phyloP scores from a whole-genome alignment of 2,329 filamentous ascomycete genomes.

The Mycosphaerella sp. region DNA sequence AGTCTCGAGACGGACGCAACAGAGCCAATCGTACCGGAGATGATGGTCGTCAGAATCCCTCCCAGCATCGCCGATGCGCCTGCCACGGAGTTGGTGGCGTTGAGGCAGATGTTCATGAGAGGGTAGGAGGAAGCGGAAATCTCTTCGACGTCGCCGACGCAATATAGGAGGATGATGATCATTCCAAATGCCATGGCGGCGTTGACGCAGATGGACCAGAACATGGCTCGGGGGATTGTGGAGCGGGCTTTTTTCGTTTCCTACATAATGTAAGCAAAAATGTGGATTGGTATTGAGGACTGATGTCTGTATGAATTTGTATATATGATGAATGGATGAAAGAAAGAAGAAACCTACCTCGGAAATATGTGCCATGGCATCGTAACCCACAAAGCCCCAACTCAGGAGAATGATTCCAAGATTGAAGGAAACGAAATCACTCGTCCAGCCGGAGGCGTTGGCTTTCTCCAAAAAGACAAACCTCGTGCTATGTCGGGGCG shows the following conservation, averaged over 20 bases:
- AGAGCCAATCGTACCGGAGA: conserved; percentile 13
- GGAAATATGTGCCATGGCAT: background rate
- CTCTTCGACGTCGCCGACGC: conserved; percentile 20
- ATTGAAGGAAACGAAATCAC: conserved; percentile 25
- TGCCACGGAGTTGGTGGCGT: conserved; percentile 20
- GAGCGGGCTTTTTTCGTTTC: conserved; percentile 21
- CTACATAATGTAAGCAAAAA: conserved; percentile 22
- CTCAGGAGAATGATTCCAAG: conserved; percentile 21
- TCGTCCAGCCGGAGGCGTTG: conserved; percentile 23
- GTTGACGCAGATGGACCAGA: conserved; percentile 23
- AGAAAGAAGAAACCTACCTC: no score
- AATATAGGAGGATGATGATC: conserved; percentile 22
- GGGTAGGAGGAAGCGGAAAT: conserved; percentile 19
- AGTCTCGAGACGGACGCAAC: conserved; percentile 26
- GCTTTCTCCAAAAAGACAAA: conserved; percentile 23
- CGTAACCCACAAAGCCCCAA: conserved; percentile 26
- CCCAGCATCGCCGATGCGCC: conserved; percentile 21
- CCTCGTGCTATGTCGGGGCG: conserved; percentile 16
- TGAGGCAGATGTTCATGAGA: conserved; percentile 22
- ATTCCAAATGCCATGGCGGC: conserved; percentile 23
- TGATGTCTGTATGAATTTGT: background rate
- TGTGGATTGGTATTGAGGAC: background rate
- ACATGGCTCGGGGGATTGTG: conserved; percentile 24
- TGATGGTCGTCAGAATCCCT: conserved; percentile 12
- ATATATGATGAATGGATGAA: no score